A percentile compares a stretch with the other conserved stretches of the same genome.
Evolutionary conservation across 2,329 filamentous ascomycete species (phyloP).

Genomic region (Leptoxyphium fumago): DNA sequence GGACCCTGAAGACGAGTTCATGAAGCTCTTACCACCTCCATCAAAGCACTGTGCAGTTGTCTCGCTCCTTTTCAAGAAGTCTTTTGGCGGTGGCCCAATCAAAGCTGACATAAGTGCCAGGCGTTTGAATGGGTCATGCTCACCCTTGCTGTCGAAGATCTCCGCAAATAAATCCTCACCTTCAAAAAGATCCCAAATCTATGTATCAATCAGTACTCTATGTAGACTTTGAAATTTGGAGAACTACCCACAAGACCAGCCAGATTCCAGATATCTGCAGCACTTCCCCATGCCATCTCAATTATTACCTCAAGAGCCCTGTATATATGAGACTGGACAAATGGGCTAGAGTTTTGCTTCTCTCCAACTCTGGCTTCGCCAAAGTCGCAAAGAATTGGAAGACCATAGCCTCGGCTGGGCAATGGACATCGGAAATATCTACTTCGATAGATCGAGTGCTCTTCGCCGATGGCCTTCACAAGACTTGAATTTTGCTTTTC

Average conservation of each 20-base stretch:
- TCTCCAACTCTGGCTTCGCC: slow-evolving; percentile 6
- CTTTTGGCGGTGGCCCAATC: slow-evolving; percentile 13
- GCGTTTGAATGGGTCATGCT: slow-evolving; percentile 4
- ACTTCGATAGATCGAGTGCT: slow-evolving; percentile 8
- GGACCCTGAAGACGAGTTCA: not conserved
- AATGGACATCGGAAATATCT: slow-evolving; percentile 6
- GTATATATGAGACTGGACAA: slow-evolving; percentile 13
- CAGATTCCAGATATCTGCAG: slow-evolving; percentile 20
- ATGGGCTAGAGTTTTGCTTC: not conserved
- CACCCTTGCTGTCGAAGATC: not conserved
- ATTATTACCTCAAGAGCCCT: slow-evolving; percentile 18
- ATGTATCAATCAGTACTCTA: too few relatives aligned
- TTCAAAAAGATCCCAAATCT: not conserved
- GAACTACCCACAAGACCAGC: slow-evolving; percentile 14
- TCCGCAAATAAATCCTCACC: not conserved
- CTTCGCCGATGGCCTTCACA: slow-evolving; percentile 8
- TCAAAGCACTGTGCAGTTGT: slow-evolving; percentile 7
- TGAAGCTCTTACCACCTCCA: slow-evolving; percentile 9
- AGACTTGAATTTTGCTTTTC: slow-evolving; percentile 6
- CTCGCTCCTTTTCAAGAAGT: slow-evolving; percentile 8
- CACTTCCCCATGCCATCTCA: slow-evolving; percentile 16
- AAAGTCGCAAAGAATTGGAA: slow-evolving; percentile 11
- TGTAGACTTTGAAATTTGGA: too few relatives aligned
- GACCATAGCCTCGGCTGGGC: slow-evolving; percentile 1
- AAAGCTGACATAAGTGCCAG: slow-evolving; percentile 12